Conservation (phyloP, 805 yeast species). For the Kregervanrija fluxuum region DNA sequence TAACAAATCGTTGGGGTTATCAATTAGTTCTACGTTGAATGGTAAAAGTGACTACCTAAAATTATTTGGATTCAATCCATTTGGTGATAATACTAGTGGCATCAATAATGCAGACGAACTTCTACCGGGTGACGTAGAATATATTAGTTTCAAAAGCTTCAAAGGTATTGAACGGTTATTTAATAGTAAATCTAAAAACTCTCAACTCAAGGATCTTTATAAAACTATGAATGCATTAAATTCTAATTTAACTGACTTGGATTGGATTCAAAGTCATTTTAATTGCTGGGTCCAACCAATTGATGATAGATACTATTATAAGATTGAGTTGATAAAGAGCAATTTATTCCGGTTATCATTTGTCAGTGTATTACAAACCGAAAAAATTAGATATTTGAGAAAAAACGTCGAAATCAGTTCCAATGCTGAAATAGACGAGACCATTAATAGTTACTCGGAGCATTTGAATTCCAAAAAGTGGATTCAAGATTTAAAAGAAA, state of each 20-base stretch:
- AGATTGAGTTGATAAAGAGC: slow-evolving; percentile 13
- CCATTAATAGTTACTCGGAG: not conserved
- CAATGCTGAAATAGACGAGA: slow-evolving; percentile 2
- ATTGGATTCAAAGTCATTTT: slow-evolving; percentile 15
- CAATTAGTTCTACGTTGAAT: slow-evolving; percentile 17
- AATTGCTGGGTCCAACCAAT: slow-evolving; percentile 19
- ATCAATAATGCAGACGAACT: slow-evolving; percentile 3
- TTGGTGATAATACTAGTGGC: not conserved
- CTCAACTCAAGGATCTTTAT: no score
- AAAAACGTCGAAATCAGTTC: not conserved
- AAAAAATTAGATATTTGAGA: not conserved
- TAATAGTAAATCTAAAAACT: no score
- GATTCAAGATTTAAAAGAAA: slow-evolving; percentile 1
- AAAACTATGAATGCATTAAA: no score
- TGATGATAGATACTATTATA: slow-evolving; percentile 11
- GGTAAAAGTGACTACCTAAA: slow-evolving; percentile 13
- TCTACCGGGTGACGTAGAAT: slow-evolving; percentile 18
- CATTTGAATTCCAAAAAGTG: slow-evolving; percentile 2
- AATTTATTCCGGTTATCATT: slow-evolving; percentile 7
- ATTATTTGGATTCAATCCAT: not conserved
- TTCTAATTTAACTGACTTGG: not conserved
- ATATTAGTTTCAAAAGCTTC: slow-evolving; percentile 22
- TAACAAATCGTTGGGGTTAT: slow-evolving; percentile 31
- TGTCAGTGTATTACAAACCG: slow-evolving; percentile 8
- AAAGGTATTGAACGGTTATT: slow-evolving; percentile 19